Base-by-base conservation (phyloP, 192 early-diverging fungal genomes). In the Coemansia sp. region DNA sequence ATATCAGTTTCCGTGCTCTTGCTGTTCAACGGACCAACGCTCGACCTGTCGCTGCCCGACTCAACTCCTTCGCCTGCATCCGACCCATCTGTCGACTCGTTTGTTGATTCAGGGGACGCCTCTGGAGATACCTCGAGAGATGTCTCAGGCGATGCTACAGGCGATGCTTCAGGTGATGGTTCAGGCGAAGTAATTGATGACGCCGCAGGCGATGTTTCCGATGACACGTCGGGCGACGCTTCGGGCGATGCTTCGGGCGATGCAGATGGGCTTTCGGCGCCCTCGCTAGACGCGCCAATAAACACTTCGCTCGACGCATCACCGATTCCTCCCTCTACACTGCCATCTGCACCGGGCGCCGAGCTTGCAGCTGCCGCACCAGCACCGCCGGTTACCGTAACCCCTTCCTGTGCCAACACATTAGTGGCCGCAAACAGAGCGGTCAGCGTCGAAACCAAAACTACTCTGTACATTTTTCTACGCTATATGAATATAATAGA, bases 281-380 rank as follows among this genome's bases (percentile, higher is more conserved):
- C 19, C 23, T 51, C 49, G 5, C 49, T 51, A 0, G 49, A 51
- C 12, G 25, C 25, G 25, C 25, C 25, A 26, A 53, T 14, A 53
- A 53, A 53, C 51, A 26, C 22, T 23, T 53, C 51, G 12, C 51
- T 53, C 15, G 51, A 53, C 4, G 51, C 9, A 22, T 53, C 51
- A 14, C 51, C 51, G 26, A 53, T 53, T 14, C 51, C 51, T 19
- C 22, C 51, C 2, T 12, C 51, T 7, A 25, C 26, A 1, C 23
- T 53, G 12, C 4, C 51, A 12, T 11, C 26, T 26, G 21, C 51
- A 14, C 21, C 14, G 51, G 5, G 10, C 2, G n/a, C 40, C 40
- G 40, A 44, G 40, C 40, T 44, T 44, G 14, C 40, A 44, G 40
- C 15, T 14, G 51, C 51, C 5, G 9, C 51, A 5, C 51, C 51